Evolutionary conservation across 345 rosid species (phyloP), one percentile per base, ranked within the genome.

Genomic region (Trapa bicornis): DNA sequence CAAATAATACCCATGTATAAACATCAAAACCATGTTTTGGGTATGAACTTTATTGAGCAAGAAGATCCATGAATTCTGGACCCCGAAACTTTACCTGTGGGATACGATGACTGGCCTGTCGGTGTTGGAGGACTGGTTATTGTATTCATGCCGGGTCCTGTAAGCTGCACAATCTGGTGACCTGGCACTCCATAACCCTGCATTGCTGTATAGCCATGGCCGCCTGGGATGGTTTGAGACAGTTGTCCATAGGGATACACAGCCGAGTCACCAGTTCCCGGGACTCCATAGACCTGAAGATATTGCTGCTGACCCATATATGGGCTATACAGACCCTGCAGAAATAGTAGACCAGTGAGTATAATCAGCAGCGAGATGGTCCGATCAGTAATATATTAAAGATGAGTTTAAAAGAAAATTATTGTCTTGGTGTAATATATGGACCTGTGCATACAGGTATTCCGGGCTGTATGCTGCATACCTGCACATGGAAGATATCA

Each of bases 281-380:
- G 96, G 37, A 84, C 81, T 76, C 99, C 99, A 61, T 94, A 94
- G 54, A 89, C 68, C 75, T 82, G 97, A 83, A 91, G 84, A 84
- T 91, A 87, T 67, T 87, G 99, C 74, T 91, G 99, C 74, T 91
- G 99, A 36, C 83, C 87, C 67, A 77, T 64, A 69, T 91, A 89
- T 48, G 96, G 95, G 71, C 81, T 87, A 81, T 89, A 94, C 33
- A 78, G 65, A 56, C 96, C 93, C 99, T 94, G 64, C 42, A 56
- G 74, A 43, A 69, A 73, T n/a, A 48, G 76, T 48, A 69, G 9
- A 78, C 13, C 5, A 22, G 45, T 61, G 9, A 22, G 45, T 62
- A 32, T 48, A 41, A 60, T 32, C 15, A 58, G 9, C 22, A 42
- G 8, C 45, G 38, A 39, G 52, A 39, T 56, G 64, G 62, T 32